phyloP scores from a whole-genome alignment of 805 yeast species.

The Debaryomyces castellii region DNA sequence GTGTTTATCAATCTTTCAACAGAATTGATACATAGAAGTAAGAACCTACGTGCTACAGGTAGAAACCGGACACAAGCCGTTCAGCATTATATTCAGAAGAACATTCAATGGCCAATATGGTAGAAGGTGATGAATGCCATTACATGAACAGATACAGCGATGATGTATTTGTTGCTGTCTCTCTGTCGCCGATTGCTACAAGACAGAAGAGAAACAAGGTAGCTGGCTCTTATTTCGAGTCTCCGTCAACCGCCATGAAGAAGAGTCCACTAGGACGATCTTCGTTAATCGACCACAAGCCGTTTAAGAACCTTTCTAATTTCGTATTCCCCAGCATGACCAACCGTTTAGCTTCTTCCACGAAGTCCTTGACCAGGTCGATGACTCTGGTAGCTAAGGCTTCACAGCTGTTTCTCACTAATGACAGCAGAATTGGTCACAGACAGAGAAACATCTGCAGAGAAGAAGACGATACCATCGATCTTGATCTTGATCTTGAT shows the following conservation, averaged over 20 bases:
- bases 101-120: neutral
- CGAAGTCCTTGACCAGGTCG: constrained; percentile 17
- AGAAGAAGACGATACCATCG: constrained; percentile 15
- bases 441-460: constrained; percentile 8
- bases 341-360: constrained; percentile 18
- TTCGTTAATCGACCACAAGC: constrained; percentile 21
- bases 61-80: neutral
- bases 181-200: neutral
- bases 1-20: neutral
- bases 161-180: neutral
- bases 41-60: neutral
- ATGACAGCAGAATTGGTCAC: constrained; percentile 3
- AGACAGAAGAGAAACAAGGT: constrained; percentile 24
- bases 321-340: constrained; percentile 20
- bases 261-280: constrained; percentile 6
- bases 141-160: neutral
- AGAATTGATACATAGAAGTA: neutral
- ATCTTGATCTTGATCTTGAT: constrained; percentile 11
- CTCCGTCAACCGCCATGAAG: constrained; percentile 26
- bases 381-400: constrained; percentile 19
- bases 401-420: constrained; percentile 10
- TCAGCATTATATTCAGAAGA: neutral
- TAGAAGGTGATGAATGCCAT: neutral
- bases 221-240: constrained; percentile 35
- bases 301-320: constrained; percentile 29